Conservation (phyloP, 2,329 filamentous ascomycete genomes). For the Mollisiaceae sp. region DNA sequence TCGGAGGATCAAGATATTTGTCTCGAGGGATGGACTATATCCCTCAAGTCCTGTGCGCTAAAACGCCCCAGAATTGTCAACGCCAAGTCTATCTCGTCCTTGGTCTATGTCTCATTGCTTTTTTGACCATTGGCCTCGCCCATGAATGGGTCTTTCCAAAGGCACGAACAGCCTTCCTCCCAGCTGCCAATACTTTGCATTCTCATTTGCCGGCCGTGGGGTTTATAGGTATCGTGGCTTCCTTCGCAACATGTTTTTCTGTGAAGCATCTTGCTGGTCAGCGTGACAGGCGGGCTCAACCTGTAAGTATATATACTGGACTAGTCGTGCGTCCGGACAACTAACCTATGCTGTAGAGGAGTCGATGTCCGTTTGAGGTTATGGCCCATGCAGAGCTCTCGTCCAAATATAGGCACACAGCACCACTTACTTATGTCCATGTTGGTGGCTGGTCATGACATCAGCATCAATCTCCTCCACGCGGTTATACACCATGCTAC, state of each 20-base stretch:
- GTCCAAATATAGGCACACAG: background rate
- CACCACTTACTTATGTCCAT: constrained; percentile 9
- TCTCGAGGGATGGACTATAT: background rate
- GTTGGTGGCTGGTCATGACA: constrained; percentile 13
- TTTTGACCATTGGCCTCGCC: constrained; percentile 21
- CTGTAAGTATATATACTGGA: constrained; percentile 12
- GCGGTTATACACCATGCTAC: background rate
- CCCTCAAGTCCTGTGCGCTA: background rate
- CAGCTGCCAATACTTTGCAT: background rate
- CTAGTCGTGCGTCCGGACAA: background rate
- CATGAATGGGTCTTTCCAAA: constrained; percentile 22
- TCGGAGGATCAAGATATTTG: background rate
- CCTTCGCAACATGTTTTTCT: constrained; percentile 30
- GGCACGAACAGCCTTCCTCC: constrained; percentile 4
- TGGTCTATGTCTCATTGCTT: background rate
- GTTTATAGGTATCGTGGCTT: constrained; percentile 32
- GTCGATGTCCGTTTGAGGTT: constrained; percentile 17
- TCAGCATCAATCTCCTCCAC: background rate
- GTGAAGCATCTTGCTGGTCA: constrained; percentile 25
- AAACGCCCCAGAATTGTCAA: background rate
- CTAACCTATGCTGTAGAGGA: constrained; percentile 8
- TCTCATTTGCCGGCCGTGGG: constrained; percentile 30
- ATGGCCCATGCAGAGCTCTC: constrained; percentile 8
- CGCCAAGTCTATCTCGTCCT: background rate
- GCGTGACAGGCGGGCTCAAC: constrained; percentile 6